Evolutionary conservation across 2,329 filamentous ascomycete species (phyloP).

Genomic region (Erysiphe pulchra): DNA sequence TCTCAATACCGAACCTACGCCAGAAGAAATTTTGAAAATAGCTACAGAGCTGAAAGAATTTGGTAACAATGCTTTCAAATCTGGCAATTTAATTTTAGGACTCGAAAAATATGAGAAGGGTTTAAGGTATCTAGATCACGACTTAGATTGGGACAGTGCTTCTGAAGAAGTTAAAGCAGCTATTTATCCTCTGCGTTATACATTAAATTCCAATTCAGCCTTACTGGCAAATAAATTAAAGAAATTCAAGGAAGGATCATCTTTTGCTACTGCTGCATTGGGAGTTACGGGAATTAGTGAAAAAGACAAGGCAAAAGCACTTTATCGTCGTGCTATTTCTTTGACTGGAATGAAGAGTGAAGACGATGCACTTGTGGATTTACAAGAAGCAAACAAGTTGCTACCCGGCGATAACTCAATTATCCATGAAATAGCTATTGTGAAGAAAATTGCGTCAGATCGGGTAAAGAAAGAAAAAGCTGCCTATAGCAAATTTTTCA

Average conservation of each 20-base stretch:
- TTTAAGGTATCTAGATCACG: conserved; percentile 68
- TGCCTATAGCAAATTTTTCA: conserved; percentile 77
- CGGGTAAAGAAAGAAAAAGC: conserved; percentile 73
- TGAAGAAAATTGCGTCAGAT: conserved; percentile 52
- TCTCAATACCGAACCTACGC: conserved; percentile 31
- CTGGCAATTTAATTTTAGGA: conserved; percentile 38
- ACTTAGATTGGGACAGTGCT: conserved; percentile 49
- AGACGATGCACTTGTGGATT: conserved; percentile 49
- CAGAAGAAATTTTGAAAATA: conserved; percentile 47
- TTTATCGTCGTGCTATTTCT: conserved; percentile 64
- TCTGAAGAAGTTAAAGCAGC: conserved; percentile 37
- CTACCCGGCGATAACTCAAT: conserved; percentile 53
- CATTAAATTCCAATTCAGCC: conserved; percentile 69
- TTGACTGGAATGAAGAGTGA: conserved; percentile 56
- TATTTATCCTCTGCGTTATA: conserved; percentile 53
- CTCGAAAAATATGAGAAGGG: conserved; percentile 90
- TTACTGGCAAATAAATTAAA: conserved; percentile 63
- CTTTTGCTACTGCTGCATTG: conserved; percentile 48
- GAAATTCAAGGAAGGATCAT: conserved; percentile 42
- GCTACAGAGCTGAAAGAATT: conserved; percentile 69
- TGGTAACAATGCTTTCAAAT: conserved; percentile 81
- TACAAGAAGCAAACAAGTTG: conserved; percentile 50
- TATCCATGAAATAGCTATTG: conserved; percentile 43
- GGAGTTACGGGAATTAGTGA: conserved; percentile 38
- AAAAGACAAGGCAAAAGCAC: conserved; percentile 67